Evolutionary conservation across 2,329 filamentous ascomycete species (phyloP).

Genomic region (Fusarium lateritium): DNA sequence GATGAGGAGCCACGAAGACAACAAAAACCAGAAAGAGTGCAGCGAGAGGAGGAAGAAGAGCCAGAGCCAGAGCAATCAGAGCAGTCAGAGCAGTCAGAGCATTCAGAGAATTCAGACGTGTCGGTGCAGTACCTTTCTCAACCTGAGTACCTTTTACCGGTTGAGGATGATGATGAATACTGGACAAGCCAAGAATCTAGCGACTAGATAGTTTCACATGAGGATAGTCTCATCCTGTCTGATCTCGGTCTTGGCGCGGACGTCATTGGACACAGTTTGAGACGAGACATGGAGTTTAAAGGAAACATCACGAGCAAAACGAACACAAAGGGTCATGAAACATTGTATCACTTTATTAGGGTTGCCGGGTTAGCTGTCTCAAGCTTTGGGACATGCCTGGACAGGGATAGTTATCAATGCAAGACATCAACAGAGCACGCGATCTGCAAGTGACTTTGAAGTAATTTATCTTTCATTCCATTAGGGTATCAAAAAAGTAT

Average conservation of each 20-base stretch:
- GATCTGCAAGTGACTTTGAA: slow-evolving; percentile 2
- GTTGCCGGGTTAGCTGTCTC: slow-evolving; percentile 15
- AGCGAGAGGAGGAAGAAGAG: no score
- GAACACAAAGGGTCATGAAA: slow-evolving; percentile 2
- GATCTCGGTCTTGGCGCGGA: background rate
- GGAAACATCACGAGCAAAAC: slow-evolving; percentile 1
- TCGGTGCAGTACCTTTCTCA: no score
- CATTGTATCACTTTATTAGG: background rate
- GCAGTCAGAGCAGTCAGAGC: no score
- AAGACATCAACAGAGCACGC: slow-evolving; percentile 8
- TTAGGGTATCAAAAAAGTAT: slow-evolving; percentile 46
- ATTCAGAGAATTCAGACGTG: no score
- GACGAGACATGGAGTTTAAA: background rate
- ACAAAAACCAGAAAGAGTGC: no score
- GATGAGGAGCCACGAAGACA: no score
- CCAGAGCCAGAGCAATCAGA: background rate
- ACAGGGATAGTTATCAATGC: background rate
- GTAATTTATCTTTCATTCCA: slow-evolving; percentile 44
- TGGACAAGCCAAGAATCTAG: background rate
- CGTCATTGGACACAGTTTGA: background rate
- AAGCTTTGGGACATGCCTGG: background rate
- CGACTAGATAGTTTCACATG: background rate
- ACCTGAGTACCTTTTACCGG: no score
- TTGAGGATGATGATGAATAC: background rate
- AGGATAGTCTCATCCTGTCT: slow-evolving; percentile 2